Evolutionary conservation across 108 stramenopile species (phyloP), one percentile per base, ranked within the genome.

Genomic region (Cyclotella sp.): DNA sequence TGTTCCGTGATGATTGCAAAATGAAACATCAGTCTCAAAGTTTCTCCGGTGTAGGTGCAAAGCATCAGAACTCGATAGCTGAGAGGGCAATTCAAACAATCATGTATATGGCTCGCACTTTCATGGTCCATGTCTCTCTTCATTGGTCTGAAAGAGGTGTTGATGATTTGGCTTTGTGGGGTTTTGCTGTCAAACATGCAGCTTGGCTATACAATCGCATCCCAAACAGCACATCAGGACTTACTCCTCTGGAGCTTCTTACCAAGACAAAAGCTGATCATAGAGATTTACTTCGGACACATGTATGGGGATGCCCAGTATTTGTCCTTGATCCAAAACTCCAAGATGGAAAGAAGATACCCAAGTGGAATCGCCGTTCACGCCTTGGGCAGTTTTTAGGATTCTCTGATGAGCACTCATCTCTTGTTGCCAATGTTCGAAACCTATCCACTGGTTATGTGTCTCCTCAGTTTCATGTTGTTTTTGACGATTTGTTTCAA

Each of bases 271-370:
- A 52, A n/a, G 18, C 49, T 9, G 70, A 73, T 57, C 45, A 55
- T 28, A 0, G 10, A 3, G 22, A 82, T 46, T 54, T 85, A 2
- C 44, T 24, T 1, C 65, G 67, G 11, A 7, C 43, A 40, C 80
- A 59, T 59, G 77, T 82, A 0, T 85, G 68, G 54, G 81, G 84
- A 41, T 77, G 79, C 55, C 84, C 84, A 2, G 58, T 63, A 22
- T 85, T 72, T 66, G 85, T 85, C 0, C 72, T 85, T 0, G 84
- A 59, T 63, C 54, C 85, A 47, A 79, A 82, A 8, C 52, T 79
- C 13, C 63, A 12, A 54, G 42, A 27, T 29, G n/a, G n/a, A n/a
- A n/a, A n/a, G n/a, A n/a, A n/a, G n/a, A n/a, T n/a, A n/a, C n/a
- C n/a, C n/a, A n/a, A n/a, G n/a, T n/a, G n/a, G n/a, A n/a, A n/a